phyloP scores from a whole-genome alignment of 192 early-diverging fungal species.

The Coemansia sp. region DNA sequence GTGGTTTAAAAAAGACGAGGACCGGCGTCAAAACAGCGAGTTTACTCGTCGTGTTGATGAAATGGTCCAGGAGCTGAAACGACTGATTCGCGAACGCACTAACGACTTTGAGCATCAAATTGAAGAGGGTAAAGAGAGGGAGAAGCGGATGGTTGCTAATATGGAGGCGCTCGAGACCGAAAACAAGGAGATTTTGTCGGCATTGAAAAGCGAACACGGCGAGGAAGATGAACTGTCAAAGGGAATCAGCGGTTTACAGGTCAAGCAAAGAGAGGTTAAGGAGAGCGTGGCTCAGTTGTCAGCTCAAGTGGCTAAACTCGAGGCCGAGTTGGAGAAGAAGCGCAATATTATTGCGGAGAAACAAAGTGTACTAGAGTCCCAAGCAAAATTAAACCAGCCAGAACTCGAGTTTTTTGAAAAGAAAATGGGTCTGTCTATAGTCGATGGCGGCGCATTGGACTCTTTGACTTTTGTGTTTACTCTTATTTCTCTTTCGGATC shows the following conservation, averaged over 20 bases:
- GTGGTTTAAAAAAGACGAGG: constrained; percentile 48
- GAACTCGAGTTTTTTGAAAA: constrained; percentile 58
- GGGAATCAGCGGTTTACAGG: constrained; percentile 39
- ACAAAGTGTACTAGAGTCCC: constrained; percentile 46
- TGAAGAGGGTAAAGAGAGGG: constrained; percentile 19
- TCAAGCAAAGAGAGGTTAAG: constrained; percentile 41
- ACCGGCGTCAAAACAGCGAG: constrained; percentile 37
- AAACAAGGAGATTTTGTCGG: constrained; percentile 36
- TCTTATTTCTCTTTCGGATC: constrained; percentile 57
- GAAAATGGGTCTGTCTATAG: constrained; percentile 52
- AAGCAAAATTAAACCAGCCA: constrained; percentile 52
- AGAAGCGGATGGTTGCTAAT: constrained; percentile 30
- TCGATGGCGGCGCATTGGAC: constrained; percentile 39
- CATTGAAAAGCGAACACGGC: constrained; percentile 49
- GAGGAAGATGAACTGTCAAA: constrained; percentile 48
- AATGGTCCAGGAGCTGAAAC: constrained; percentile 44
- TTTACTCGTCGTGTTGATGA: constrained; percentile 42
- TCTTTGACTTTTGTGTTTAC: constrained; percentile 65
- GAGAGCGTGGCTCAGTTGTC: constrained; percentile 24
- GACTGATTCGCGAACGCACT: constrained; percentile 36
- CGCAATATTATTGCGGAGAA: constrained; percentile 51
- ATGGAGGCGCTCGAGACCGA: constrained; percentile 41
- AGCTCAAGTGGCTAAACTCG: constrained; percentile 35
- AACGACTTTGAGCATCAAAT: constrained; percentile 19
- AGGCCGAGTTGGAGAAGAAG: constrained; percentile 52